Evolutionary conservation across 805 yeast species (phyloP).

Genomic region (Diddensiella santjacobensis): DNA sequence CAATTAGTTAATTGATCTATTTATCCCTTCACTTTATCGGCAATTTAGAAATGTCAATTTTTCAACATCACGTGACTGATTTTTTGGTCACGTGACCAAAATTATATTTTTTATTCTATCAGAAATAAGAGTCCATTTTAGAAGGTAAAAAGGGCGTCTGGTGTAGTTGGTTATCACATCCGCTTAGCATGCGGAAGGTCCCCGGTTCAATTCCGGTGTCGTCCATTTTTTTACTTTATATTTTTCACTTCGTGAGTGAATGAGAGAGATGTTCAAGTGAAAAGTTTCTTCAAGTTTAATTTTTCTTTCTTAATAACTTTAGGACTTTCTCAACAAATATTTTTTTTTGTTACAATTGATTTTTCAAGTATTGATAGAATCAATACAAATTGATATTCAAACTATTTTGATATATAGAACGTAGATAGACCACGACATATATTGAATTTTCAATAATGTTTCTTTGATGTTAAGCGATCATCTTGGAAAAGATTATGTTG

Average conservation of each 20-base stretch:
- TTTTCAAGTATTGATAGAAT: background rate
- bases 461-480: too few relatives aligned
- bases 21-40: background rate
- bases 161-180: conserved; percentile 25
- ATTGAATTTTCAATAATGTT: too few relatives aligned
- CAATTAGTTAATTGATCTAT: background rate
- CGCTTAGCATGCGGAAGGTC: conserved; percentile 24
- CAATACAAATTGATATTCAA: background rate
- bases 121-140: too few relatives aligned
- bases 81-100: background rate
- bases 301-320: too few relatives aligned
- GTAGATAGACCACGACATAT: too few relatives aligned
- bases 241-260: too few relatives aligned
- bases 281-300: too few relatives aligned
- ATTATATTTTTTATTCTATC: too few relatives aligned
- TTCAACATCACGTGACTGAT: background rate
- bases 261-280: too few relatives aligned
- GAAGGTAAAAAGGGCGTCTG: conserved; percentile 17
- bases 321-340: too few relatives aligned
- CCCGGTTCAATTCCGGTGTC: conserved; percentile 25
- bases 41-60: background rate
- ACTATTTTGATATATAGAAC: background rate
- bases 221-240: conserved; percentile 22
- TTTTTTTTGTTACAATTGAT: too few relatives aligned
- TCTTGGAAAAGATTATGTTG: too few relatives aligned